Percentiles rank a stretch among this genome's conserved stretches.
Evolutionary conservation across 768 basidiomycete species (phyloP).

Genomic region (Leccinum subgranulosum): DNA sequence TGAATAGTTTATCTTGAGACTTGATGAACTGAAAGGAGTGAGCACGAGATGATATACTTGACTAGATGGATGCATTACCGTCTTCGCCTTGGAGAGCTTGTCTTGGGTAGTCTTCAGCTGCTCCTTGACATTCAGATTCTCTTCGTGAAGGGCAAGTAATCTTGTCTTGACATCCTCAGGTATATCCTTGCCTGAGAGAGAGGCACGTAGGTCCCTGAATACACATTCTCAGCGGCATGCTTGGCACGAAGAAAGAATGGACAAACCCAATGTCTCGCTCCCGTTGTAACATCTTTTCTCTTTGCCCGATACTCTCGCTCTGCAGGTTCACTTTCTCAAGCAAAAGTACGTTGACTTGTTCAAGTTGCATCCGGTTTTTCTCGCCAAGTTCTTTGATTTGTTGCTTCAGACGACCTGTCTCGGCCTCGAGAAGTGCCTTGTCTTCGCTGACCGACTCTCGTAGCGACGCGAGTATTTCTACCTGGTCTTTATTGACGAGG

Average conservation of each 20-base stretch:
- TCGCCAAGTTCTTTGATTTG: constrained; percentile 71
- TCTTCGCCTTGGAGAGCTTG: constrained; percentile 77
- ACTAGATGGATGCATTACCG: constrained; percentile 39
- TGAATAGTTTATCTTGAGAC: constrained; percentile 85
- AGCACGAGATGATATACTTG: not conserved
- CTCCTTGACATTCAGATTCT: constrained; percentile 68
- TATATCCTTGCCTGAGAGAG: constrained; percentile 72
- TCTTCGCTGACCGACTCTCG: constrained; percentile 90
- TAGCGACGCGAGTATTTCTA: constrained; percentile 81
- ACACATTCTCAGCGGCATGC: not conserved
- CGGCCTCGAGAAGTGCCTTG: constrained; percentile 69
- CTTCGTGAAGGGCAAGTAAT: constrained; percentile 73
- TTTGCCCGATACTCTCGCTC: constrained; percentile 83
- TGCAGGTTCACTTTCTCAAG: constrained; percentile 91
- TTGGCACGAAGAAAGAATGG: constrained; percentile 4
- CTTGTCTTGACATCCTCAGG: constrained; percentile 81
- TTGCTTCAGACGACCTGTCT: constrained; percentile 59
- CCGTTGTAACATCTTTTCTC: constrained; percentile 82
- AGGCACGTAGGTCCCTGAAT: constrained; percentile 72
- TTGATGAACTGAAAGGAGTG: constrained; percentile 74
- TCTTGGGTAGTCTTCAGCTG: constrained; percentile 67
- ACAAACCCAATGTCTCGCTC: constrained; percentile 81
- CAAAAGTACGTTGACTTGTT: constrained; percentile 81
- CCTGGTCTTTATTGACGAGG: constrained; percentile 89
- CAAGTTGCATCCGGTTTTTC: constrained; percentile 88